These are phyloP conservation scores for Penicillium canescens DNA, from an alignment of 495 filamentous ascomycete genomes.

Conservation along the genomic window DNA sequence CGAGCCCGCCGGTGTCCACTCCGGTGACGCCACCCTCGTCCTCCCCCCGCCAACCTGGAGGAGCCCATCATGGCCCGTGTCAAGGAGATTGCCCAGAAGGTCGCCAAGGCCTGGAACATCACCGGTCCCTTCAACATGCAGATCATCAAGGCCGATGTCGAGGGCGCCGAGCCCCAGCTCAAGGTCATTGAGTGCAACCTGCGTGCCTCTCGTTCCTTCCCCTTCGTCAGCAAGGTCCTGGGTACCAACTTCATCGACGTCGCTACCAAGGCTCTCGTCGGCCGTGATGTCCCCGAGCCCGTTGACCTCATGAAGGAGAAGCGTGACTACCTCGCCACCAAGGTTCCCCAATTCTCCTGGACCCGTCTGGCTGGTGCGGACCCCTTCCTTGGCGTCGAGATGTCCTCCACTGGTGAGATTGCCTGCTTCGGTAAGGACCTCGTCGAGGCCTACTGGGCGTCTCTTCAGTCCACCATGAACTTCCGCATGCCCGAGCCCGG, in stretches of 20 bases:
- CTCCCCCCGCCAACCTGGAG: slow-evolving; percentile 76
- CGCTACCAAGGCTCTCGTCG: slow-evolving; percentile 89
- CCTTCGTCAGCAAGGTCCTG: slow-evolving; percentile 95
- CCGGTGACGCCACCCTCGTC: slow-evolving; percentile 91
- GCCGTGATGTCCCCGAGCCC: slow-evolving; percentile 81
- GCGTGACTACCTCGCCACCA: slow-evolving; percentile 91
- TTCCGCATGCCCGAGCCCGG: slow-evolving; percentile 93
- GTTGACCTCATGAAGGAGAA: slow-evolving; percentile 85
- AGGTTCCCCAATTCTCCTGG: slow-evolving; percentile 98
- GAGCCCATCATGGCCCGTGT: slow-evolving; percentile 74
- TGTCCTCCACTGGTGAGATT: slow-evolving; percentile 96
- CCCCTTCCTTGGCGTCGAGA: slow-evolving; percentile 96
- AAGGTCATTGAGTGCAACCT: slow-evolving; percentile 99
- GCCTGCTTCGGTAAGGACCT: slow-evolving; percentile 97
- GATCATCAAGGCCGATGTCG: slow-evolving; percentile 86
- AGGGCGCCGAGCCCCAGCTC: slow-evolving; percentile 69
- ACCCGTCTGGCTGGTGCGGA: slow-evolving; percentile 97
- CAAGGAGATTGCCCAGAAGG: slow-evolving; percentile 94
- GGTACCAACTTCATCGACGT: slow-evolving; percentile 97
- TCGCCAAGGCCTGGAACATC: slow-evolving; percentile 95
- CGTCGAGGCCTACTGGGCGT: slow-evolving; percentile 96
- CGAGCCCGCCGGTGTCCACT: slow-evolving; percentile 95
- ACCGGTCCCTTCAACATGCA: slow-evolving; percentile 99
- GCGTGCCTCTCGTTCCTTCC: slow-evolving; percentile 95
- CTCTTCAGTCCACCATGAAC: slow-evolving; percentile 97